These are phyloP conservation scores for Myochromella boudieri DNA, from an alignment of 768 basidiomycete species.

Conservation along the genomic window DNA sequence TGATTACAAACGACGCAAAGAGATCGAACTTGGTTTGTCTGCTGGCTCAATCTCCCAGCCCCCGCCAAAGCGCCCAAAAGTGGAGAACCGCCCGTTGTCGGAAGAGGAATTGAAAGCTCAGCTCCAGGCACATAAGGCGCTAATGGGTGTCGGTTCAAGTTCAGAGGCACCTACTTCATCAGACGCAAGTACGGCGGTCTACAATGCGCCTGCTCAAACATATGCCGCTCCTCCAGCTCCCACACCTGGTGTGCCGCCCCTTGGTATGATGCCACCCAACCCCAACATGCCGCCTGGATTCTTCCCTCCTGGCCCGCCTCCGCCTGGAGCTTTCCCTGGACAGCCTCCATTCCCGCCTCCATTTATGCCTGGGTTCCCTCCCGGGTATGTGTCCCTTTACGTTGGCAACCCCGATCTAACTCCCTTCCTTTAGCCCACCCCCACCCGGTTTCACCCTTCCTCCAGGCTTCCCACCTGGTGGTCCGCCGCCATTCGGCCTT, in stretches of 20 bases:
- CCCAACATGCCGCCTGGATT: slow-evolving; percentile 35
- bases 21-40: slow-evolving; percentile 86
- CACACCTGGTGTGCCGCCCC: slow-evolving; percentile 32
- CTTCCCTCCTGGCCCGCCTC: slow-evolving; percentile 43
- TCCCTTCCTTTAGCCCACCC: slow-evolving; percentile 32
- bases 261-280: slow-evolving; percentile 27
- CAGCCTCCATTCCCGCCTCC: slow-evolving; percentile 57
- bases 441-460: slow-evolving; percentile 57
- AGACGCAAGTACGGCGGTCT: slow-evolving; percentile 51
- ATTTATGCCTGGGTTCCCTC: slow-evolving; percentile 52
- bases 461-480: slow-evolving; percentile 44
- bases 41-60: slow-evolving; percentile 82
- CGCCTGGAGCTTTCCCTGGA: slow-evolving; percentile 40
- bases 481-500: slow-evolving; percentile 23
- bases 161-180: slow-evolving; percentile 34
- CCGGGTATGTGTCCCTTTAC: slow-evolving; percentile 43
- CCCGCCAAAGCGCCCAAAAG: slow-evolving; percentile 77
- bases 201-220: slow-evolving; percentile 71
- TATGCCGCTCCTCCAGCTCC: slow-evolving; percentile 54
- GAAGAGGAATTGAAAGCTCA: slow-evolving; percentile 86
- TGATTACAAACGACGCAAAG: slow-evolving; percentile 94
- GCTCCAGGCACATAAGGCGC: slow-evolving; percentile 84
- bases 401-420: too few species aligned
- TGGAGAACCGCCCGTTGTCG: slow-evolving; percentile 72
- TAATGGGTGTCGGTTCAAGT: slow-evolving; percentile 75